phyloP scores from a whole-genome alignment of 352 stramenopile species.

The Phytophthora citricola region DNA sequence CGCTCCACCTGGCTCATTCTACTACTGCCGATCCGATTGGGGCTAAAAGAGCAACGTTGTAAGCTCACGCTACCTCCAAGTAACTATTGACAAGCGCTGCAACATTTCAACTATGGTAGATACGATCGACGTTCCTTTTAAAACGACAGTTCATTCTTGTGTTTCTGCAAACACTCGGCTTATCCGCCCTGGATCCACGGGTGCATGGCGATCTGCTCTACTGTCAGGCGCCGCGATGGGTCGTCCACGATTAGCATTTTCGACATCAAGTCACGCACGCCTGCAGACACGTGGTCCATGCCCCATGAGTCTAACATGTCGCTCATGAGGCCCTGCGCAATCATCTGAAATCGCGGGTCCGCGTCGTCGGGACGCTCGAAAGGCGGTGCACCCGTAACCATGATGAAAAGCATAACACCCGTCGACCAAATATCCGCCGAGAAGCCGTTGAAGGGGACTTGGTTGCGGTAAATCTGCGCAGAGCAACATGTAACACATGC shows the following conservation, averaged over 20 bases:
- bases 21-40: slow-evolving; percentile 58
- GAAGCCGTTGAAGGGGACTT: slow-evolving; percentile 92
- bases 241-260: slow-evolving; percentile 89
- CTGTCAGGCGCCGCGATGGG: slow-evolving; percentile 69
- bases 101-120: slow-evolving; percentile 29
- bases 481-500: background rate
- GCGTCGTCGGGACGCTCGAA: slow-evolving; percentile 89
- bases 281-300: slow-evolving; percentile 79
- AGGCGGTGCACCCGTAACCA: slow-evolving; percentile 92
- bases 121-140: slow-evolving; percentile 17
- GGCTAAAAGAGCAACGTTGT: slow-evolving; percentile 40
- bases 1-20: slow-evolving; percentile 56
- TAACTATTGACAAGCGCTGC: slow-evolving; percentile 20
- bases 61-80: background rate
- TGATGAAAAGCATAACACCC: slow-evolving; percentile 95
- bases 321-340: slow-evolving; percentile 74
- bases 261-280: slow-evolving; percentile 76
- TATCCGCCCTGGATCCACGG: slow-evolving; percentile 82
- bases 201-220: slow-evolving; percentile 87
- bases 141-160: slow-evolving; percentile 41
- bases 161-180: slow-evolving; percentile 11
- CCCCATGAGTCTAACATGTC: slow-evolving; percentile 91
- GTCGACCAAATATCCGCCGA: slow-evolving; percentile 95
- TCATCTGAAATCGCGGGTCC: slow-evolving; percentile 88
- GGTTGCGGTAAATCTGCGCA: slow-evolving; percentile 86